phyloP scores from a whole-genome alignment of 2,329 filamentous ascomycete genomes.

The Penicillium psychrosexuale region DNA sequence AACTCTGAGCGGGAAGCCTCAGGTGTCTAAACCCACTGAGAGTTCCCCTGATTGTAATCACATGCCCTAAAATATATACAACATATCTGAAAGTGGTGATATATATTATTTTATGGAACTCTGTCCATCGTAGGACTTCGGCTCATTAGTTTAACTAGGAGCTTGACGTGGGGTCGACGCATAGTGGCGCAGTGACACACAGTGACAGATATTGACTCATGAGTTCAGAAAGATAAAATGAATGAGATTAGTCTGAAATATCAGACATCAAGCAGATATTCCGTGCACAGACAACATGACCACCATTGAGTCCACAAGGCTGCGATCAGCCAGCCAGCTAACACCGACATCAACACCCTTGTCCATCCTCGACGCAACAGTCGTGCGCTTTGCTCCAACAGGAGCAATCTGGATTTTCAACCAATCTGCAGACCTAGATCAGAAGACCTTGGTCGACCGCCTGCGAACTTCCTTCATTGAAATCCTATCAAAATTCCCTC shows the following conservation, averaged over 20 bases:
- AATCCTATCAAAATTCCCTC: constrained; percentile 7
- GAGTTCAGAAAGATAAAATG: background rate
- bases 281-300: background rate
- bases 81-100: too few relatives aligned
- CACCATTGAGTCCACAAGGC: background rate
- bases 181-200: background rate
- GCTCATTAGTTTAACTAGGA: background rate
- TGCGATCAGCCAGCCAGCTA: background rate
- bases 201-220: background rate
- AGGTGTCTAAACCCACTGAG: too few relatives aligned
- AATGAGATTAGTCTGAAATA: background rate
- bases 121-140: too few relatives aligned
- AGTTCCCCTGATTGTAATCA: too few relatives aligned
- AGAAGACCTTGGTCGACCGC: background rate
- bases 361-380: constrained; percentile 14
- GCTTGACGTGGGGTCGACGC: background rate
- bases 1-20: too few relatives aligned
- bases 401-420: constrained; percentile 9
- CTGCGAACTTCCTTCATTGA: constrained; percentile 1
- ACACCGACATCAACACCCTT: constrained; percentile 2
- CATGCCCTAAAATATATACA: too few relatives aligned
- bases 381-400: constrained; percentile 9
- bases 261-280: background rate
- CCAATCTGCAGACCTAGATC: background rate
- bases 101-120: too few relatives aligned